Base-by-base conservation (phyloP, 306 rosid species). In the Cucumis hystrix region DNA sequence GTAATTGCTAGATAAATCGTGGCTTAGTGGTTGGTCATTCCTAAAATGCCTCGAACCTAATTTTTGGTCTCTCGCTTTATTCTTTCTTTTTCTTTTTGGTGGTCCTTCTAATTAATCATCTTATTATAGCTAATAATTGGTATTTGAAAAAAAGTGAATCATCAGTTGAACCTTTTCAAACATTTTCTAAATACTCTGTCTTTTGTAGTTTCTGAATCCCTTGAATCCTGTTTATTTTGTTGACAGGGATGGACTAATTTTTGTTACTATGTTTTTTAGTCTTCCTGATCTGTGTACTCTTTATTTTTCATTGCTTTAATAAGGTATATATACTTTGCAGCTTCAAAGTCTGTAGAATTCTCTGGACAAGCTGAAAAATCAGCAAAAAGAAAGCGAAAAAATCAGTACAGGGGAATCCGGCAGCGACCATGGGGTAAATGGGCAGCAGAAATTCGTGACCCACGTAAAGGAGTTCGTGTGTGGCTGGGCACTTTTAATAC, bases 361-460 rank as follows among this genome's bases (percentile, higher is more conserved):
- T 81, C 81, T 45, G 92, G 79, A 54, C 90, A 80, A 81, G 87
- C 88, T 80, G 97, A 91, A 84, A 85, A 87, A 84, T 85, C 88
- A 62, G 79, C 88, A 1, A 95, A 88, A 79, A 88, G 98, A 62
- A 91, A 87, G 89, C 85, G 99, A 84, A 96, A 96, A 85, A 96
- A 96, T 64, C 98, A 92, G 80, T 96, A 83, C 41, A 69, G 99
- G 77, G 99, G 99, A 58, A 96, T 96, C 83, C 92, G 99, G 17
- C 99, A 96, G 81, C 98, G 99, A 21, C 98, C 99, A 52, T 96
- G 99, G 99, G 99, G 99, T 20, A 96, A 96, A 81, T 96, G 99
- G 99, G 99, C 99, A 11, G 99, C 99, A 33, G 99, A 96, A 87
- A 96, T 92, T 76, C 90, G 99, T 0, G 99, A 96, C 78, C 99